A percentile compares a stretch with the other conserved stretches of the same genome.
Evolutionary conservation across 2,329 filamentous ascomycete genomes (phyloP).

Genomic region (Thermoascus crustaceus): DNA sequence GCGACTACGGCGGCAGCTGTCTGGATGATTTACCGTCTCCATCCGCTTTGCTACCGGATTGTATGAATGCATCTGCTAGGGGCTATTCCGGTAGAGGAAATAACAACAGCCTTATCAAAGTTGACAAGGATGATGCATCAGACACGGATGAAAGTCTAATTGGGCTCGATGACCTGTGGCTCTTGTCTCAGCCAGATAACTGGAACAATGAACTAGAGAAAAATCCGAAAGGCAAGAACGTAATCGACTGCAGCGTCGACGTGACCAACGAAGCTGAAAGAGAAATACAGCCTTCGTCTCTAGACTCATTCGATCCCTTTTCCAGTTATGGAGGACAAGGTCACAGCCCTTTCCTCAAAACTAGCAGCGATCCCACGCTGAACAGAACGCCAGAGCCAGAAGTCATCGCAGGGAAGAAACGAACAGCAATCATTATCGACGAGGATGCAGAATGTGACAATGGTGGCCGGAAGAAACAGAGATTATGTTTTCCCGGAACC

Average conservation of each 20-base stretch:
- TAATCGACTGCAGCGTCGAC: slow-evolving; percentile 16
- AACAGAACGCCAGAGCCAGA: neutral
- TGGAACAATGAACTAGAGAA: too few relatives aligned
- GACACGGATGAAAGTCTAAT: slow-evolving; percentile 18
- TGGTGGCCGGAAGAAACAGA: neutral
- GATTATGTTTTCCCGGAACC: neutral
- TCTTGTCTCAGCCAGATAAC: slow-evolving; percentile 8
- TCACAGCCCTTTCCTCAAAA: neutral
- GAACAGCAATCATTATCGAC: neutral
- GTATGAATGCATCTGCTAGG: neutral
- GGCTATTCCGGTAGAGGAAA: neutral
- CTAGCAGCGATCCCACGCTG: neutral
- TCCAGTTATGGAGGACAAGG: neutral
- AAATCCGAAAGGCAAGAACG: too few relatives aligned
- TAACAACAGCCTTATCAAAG: slow-evolving; percentile 3
- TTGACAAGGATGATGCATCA: slow-evolving; percentile 5
- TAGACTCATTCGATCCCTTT: neutral
- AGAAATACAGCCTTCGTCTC: too few relatives aligned
- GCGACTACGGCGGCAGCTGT: slow-evolving; percentile 25
- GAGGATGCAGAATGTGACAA: neutral
- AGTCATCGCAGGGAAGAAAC: neutral
- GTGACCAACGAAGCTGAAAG: slow-evolving; percentile 15
- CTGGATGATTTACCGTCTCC: slow-evolving; percentile 33
- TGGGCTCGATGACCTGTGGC: slow-evolving; percentile 12
- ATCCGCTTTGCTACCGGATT: slow-evolving; percentile 19